Evolutionary conservation across 306 rosid genomes (phyloP).

Genomic region (Corylus avellana): DNA sequence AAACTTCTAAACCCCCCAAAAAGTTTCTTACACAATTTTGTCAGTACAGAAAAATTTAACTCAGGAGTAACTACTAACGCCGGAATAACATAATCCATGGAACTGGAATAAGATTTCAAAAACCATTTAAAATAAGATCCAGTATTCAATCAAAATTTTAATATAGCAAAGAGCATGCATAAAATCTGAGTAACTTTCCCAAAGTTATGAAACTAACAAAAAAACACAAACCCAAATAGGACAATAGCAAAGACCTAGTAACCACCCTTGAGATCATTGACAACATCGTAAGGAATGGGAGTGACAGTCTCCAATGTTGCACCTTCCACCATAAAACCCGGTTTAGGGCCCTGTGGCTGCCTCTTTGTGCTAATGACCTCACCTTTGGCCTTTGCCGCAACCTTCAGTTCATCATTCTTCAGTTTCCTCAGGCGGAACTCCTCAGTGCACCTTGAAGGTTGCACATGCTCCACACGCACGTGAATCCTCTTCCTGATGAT

Average conservation of each 20-base stretch:
- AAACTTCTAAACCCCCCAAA: too few species aligned
- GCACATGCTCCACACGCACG: constrained; percentile 90
- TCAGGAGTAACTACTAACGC: too few species aligned
- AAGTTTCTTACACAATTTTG: too few species aligned
- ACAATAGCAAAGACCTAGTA: constrained; percentile 42
- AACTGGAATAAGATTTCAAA: too few species aligned
- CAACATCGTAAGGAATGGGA: constrained; percentile 95
- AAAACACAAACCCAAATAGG: constrained; percentile 6
- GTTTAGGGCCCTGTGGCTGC: constrained; percentile 86
- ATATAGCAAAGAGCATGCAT: not conserved
- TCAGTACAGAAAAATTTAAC: too few species aligned
- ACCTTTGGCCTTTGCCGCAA: constrained; percentile 79
- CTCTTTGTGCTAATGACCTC: constrained; percentile 83
- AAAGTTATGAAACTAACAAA: not conserved
- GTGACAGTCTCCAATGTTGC: constrained; percentile 89
- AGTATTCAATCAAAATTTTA: too few species aligned
- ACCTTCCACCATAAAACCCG: constrained; percentile 92
- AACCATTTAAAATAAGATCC: too few species aligned
- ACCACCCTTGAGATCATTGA: constrained; percentile 96
- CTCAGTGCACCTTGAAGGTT: constrained; percentile 79
- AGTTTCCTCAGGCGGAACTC: constrained; percentile 73
- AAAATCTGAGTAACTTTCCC: constrained; percentile 1
- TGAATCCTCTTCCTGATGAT: constrained; percentile 86
- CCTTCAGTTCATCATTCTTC: constrained; percentile 73
- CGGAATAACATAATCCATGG: too few species aligned